Percentiles rank a stretch among this genome's conserved stretches.
Evolutionary conservation across 768 basidiomycete genomes (phyloP).

Genomic region (Hydnomerulius pinastri): DNA sequence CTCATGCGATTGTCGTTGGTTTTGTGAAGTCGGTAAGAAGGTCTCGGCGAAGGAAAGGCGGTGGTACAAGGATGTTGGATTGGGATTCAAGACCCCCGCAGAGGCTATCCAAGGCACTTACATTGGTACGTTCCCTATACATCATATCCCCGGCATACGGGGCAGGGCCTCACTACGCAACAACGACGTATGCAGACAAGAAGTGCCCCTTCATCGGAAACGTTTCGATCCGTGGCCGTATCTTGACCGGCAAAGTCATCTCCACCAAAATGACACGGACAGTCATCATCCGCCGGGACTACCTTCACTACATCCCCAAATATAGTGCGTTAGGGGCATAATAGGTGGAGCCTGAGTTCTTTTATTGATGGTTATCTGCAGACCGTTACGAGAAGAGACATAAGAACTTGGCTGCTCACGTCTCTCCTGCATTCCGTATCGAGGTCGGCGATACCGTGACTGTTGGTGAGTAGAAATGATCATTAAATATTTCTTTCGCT

Average conservation of each 20-base stretch:
- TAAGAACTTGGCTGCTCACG: conserved; percentile 97
- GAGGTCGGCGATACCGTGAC: conserved; percentile 93
- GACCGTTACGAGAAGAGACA: conserved; percentile 99
- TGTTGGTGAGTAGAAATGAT: conserved; percentile 66
- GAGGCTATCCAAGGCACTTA: conserved; percentile 97
- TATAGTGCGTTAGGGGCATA: conserved; percentile 70
- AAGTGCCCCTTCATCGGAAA: conserved; percentile 99
- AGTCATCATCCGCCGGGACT: conserved; percentile 92
- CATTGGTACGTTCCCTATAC: conserved; percentile 65
- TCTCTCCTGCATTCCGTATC: conserved; percentile 98
- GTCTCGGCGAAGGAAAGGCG: conserved; percentile 92
- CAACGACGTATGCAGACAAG: conserved; percentile 66
- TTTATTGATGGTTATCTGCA: conserved; percentile 31
- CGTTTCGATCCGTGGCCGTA: conserved; percentile 98
- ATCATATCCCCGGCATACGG: background rate
- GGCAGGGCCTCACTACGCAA: conserved; percentile 1
- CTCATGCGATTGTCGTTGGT: conserved; percentile 10
- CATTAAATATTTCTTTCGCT: background rate
- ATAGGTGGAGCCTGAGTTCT: background rate
- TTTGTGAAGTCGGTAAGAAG: conserved; percentile 73
- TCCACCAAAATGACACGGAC: conserved; percentile 99
- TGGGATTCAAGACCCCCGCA: conserved; percentile 94
- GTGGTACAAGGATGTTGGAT: conserved; percentile 99
- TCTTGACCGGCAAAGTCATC: conserved; percentile 95
- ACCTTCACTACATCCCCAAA: conserved; percentile 97